phyloP scores from a whole-genome alignment of 345 rosid species.

The Salix udensis region DNA sequence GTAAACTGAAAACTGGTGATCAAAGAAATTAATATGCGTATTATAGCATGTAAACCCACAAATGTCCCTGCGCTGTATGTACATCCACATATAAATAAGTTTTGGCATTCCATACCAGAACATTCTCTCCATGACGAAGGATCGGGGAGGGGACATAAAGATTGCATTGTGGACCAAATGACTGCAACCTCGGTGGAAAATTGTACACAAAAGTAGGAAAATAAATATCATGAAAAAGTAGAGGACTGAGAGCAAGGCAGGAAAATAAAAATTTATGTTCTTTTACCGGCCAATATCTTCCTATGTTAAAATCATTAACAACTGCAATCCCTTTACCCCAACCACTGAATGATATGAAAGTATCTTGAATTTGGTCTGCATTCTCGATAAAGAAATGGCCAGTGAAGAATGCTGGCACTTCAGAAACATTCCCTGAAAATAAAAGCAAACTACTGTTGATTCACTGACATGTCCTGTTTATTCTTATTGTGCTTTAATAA shows the following conservation, averaged over 20 bases:
- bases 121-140: conserved; percentile 57
- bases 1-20: neutral
- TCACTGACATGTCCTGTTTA: neutral
- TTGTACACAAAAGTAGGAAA: neutral
- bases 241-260: neutral
- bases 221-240: neutral
- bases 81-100: neutral
- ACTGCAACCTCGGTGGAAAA: conserved; percentile 39
- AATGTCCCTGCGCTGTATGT: neutral
- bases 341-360: conserved; percentile 69
- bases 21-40: neutral
- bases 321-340: conserved; percentile 86
- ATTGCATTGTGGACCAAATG: conserved; percentile 79
- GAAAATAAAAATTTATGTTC: neutral
- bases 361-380: conserved; percentile 51
- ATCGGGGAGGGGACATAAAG: conserved; percentile 79
- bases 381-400: conserved; percentile 52
- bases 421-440: conserved; percentile 43
- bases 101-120: conserved; percentile 43
- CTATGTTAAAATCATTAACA: conserved; percentile 73
- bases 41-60: neutral
- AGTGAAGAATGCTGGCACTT: conserved; percentile 62
- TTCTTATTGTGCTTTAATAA: neutral
- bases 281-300: conserved; percentile 93
- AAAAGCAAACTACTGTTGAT: neutral